These are phyloP conservation scores for Fusarium sambucinum DNA, from an alignment of 2,329 filamentous ascomycete genomes.

Conservation along the genomic window DNA sequence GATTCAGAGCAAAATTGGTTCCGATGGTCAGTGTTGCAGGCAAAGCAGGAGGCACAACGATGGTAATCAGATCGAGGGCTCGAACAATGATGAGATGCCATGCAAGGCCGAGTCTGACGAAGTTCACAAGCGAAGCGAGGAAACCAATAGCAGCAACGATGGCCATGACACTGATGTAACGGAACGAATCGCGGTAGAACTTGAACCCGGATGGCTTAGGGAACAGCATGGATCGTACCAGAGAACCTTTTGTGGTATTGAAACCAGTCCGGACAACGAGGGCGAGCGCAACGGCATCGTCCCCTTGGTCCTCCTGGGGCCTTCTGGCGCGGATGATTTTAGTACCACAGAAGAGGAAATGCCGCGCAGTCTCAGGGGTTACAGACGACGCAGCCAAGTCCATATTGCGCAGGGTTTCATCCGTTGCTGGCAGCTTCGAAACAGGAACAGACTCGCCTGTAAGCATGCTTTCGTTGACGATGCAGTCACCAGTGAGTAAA, in stretches of 20 bases:
- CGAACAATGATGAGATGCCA: slow-evolving; percentile 94
- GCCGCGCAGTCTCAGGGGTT: slow-evolving; percentile 83
- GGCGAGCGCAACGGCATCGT: slow-evolving; percentile 90
- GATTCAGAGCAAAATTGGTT: slow-evolving; percentile 90
- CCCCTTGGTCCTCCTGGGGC: slow-evolving; percentile 85
- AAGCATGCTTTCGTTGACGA: slow-evolving; percentile 99
- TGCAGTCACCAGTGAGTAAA: slow-evolving; percentile 92
- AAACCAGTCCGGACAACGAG: slow-evolving; percentile 96
- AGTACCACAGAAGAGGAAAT: slow-evolving; percentile 94
- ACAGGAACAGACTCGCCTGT: slow-evolving; percentile 98
- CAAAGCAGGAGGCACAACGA: slow-evolving; percentile 93
- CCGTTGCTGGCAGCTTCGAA: slow-evolving; percentile 86
- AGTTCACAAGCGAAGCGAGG: slow-evolving; percentile 91
- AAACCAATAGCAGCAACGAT: slow-evolving; percentile 88
- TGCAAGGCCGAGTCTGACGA: slow-evolving; percentile 82
- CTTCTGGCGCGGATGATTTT: slow-evolving; percentile 92
- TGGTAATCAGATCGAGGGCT: slow-evolving; percentile 95
- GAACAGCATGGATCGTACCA: slow-evolving; percentile 98
- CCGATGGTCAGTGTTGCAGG: slow-evolving; percentile 96
- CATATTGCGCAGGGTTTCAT: slow-evolving; percentile 81
- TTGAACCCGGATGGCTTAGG: slow-evolving; percentile 98
- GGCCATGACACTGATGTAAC: slow-evolving; percentile 97
- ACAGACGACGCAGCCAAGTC: slow-evolving; percentile 85
- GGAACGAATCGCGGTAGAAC: slow-evolving; percentile 97
- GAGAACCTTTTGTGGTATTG: slow-evolving; percentile 94